Conservation (phyloP, 371 early-diverging fungal genomes). For the Mucor saturninus region DNA sequence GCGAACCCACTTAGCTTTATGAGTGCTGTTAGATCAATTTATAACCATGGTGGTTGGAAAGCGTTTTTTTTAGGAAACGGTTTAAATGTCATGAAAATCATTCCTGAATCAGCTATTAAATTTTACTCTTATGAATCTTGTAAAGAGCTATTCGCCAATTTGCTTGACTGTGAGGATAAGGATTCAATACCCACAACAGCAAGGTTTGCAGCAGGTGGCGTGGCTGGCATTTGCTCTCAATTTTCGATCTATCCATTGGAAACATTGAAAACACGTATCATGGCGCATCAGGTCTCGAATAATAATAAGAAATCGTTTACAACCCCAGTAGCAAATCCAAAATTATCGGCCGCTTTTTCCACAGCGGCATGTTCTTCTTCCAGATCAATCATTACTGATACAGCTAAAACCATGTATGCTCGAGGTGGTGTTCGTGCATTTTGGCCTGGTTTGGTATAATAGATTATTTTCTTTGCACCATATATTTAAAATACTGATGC, state of each 20-base stretch:
- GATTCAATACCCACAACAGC: slow-evolving; percentile 63
- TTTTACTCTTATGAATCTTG: slow-evolving; percentile 73
- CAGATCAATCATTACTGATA: too few species aligned
- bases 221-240: slow-evolving; percentile 76
- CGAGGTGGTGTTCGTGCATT: slow-evolving; percentile 67
- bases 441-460: slow-evolving; percentile 69
- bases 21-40: slow-evolving; percentile 54
- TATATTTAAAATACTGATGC: too few species aligned
- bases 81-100: slow-evolving; percentile 78
- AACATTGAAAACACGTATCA: slow-evolving; percentile 76
- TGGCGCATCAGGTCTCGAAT: slow-evolving; percentile 39
- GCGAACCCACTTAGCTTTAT: slow-evolving; percentile 32
- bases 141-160: slow-evolving; percentile 58
- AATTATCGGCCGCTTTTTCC: too few species aligned
- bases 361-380: too few species aligned
- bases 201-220: slow-evolving; percentile 77
- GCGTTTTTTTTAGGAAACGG: slow-evolving; percentile 80
- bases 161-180: slow-evolving; percentile 50
- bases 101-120: slow-evolving; percentile 82
- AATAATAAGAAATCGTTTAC: too few species aligned
- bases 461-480: too few species aligned
- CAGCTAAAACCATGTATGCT: too few species aligned
- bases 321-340: slow-evolving; percentile 20
- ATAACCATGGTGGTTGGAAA: slow-evolving; percentile 63
- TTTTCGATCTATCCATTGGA: slow-evolving; percentile 82